Evolutionary conservation across 192 early-diverging fungal species (phyloP).

Genomic region (Backusella circina): DNA sequence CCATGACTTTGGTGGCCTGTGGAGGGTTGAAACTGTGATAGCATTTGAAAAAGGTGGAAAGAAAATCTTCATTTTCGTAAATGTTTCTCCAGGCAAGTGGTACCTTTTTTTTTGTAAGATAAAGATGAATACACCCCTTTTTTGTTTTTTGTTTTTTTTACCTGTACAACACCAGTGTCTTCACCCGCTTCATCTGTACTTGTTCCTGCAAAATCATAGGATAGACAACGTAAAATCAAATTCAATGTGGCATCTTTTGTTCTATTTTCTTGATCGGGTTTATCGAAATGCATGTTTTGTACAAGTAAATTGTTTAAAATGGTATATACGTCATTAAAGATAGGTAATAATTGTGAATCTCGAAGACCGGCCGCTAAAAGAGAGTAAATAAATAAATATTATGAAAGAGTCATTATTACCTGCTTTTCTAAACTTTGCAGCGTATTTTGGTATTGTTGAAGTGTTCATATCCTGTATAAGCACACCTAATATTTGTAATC

Average conservation of each 20-base stretch:
- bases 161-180: constrained; percentile 64
- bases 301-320: constrained; percentile 41
- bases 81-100: constrained; percentile 75
- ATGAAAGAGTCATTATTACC: constrained; percentile 28
- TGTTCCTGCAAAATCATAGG: constrained; percentile 80
- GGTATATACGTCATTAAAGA: constrained; percentile 22
- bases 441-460: constrained; percentile 49
- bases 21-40: constrained; percentile 58
- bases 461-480: constrained; percentile 76
- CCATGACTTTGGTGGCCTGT: constrained; percentile 61
- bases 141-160: constrained; percentile 4
- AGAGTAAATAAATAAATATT: background rate
- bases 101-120: constrained; percentile 39
- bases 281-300: constrained; percentile 32
- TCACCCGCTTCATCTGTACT: constrained; percentile 74
- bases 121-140: background rate
- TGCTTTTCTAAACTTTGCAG: constrained; percentile 65
- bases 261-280: constrained; percentile 29
- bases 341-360: constrained; percentile 35
- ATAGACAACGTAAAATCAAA: constrained; percentile 64
- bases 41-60: constrained; percentile 70
- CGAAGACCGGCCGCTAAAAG: constrained; percentile 40
- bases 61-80: constrained; percentile 67
- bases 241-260: constrained; percentile 50
- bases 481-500: constrained; percentile 59